Evolutionary conservation across 371 early-diverging fungal genomes (phyloP).

Genomic region (Lichtheimia corymbifera): DNA sequence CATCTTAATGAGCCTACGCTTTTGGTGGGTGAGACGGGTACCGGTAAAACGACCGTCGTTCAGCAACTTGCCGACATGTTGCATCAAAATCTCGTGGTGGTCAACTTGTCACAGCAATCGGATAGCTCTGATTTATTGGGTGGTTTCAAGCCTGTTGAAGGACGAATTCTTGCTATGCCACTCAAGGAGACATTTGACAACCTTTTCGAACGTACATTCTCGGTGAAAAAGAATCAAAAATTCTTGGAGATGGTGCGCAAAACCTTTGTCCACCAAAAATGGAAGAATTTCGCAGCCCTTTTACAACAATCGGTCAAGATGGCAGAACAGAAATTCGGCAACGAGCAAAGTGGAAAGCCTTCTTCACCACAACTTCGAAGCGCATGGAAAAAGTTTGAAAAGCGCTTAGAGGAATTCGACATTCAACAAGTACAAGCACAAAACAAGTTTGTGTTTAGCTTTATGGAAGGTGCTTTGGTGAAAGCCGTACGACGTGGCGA

Average conservation of each 20-base stretch:
- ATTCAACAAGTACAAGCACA: slow-evolving; percentile 74
- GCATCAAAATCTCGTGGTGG: slow-evolving; percentile 80
- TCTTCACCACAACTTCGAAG: slow-evolving; percentile 51
- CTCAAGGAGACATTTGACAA: slow-evolving; percentile 84
- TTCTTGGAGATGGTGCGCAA: slow-evolving; percentile 82
- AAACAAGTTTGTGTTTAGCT: slow-evolving; percentile 88
- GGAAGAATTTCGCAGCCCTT: slow-evolving; percentile 75
- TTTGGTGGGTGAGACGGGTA: slow-evolving; percentile 99
- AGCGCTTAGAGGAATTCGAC: slow-evolving; percentile 63
- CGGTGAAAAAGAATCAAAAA: slow-evolving; percentile 80
- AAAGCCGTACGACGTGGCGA: slow-evolving; percentile 91
- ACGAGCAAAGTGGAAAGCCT: slow-evolving; percentile 33
- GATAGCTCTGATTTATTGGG: slow-evolving; percentile 98
- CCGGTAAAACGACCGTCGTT: slow-evolving; percentile 98
- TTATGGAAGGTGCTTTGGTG: slow-evolving; percentile 93
- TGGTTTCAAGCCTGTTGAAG: slow-evolving; percentile 96
- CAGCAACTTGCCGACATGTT: slow-evolving; percentile 90
- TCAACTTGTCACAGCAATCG: slow-evolving; percentile 98
- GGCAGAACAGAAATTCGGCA: slow-evolving; percentile 67
- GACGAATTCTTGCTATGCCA: slow-evolving; percentile 76
- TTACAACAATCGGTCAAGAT: slow-evolving; percentile 75
- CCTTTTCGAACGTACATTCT: slow-evolving; percentile 87
- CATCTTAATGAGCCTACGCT: slow-evolving; percentile 87
- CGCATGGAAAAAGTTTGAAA: slow-evolving; percentile 66
- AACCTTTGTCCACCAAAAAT: slow-evolving; percentile 73